Conservation (phyloP, 2,329 filamentous ascomycete species). For the Cordyceps javanica region DNA sequence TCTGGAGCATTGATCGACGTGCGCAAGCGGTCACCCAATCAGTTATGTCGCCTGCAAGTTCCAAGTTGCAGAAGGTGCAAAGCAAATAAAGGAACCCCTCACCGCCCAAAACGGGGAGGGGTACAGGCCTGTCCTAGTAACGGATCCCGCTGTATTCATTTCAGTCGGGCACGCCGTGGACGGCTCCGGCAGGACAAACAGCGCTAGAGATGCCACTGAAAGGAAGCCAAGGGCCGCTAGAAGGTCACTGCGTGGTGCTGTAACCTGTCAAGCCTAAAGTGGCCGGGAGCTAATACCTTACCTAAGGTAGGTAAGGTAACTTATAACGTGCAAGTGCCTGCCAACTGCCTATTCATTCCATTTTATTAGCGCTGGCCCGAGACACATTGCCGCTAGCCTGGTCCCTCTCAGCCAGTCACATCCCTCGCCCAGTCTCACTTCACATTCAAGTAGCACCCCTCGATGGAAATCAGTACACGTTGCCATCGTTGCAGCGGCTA, state of each 20-base stretch:
- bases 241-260: too few relatives aligned
- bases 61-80: constrained; percentile 2
- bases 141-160: neutral
- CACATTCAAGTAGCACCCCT: neutral
- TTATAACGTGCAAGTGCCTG: too few relatives aligned
- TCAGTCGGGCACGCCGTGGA: too few relatives aligned
- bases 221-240: too few relatives aligned
- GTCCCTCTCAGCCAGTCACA: neutral
- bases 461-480: neutral
- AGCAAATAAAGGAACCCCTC: constrained; percentile 12
- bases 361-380: neutral
- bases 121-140: constrained; percentile 2
- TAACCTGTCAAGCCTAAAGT: too few relatives aligned
- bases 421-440: neutral
- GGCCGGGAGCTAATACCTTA: too few relatives aligned
- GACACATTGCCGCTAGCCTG: neutral
- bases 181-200: too few relatives aligned
- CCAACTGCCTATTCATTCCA: too few relatives aligned
- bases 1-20: constrained; percentile 1
- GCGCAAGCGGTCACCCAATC: constrained; percentile 6
- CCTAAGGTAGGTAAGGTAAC: too few relatives aligned
- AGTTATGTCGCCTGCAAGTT: constrained; percentile 5
- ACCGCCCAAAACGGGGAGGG: constrained; percentile 11
- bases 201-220: too few relatives aligned
- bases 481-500: constrained; percentile 3